Percentiles rank a stretch among this genome's conserved stretches.
These are phyloP conservation scores for Thraustochytrium striatum DNA, from an alignment of 352 stramenopile species.

Conservation along the genomic window DNA sequence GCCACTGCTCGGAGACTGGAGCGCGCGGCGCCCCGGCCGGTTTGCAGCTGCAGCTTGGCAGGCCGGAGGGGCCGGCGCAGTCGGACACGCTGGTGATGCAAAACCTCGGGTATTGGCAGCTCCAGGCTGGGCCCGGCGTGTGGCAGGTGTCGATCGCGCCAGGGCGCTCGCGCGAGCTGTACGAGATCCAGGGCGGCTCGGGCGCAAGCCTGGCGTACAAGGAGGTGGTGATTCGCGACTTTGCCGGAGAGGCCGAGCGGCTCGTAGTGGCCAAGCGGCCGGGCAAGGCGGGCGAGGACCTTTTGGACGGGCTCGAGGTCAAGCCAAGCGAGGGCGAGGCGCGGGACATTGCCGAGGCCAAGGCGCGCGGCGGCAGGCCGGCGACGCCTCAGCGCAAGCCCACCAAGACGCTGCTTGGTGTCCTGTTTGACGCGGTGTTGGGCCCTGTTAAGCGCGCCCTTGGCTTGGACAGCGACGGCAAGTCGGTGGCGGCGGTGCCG, in stretches of 20 bases:
- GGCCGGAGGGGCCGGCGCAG: not conserved
- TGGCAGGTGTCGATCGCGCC: conserved; percentile 82
- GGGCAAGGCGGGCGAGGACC: conserved; percentile 15
- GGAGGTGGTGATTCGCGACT: conserved; percentile 67
- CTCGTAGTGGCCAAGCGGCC: conserved; percentile 83
- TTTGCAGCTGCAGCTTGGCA: conserved; percentile 75
- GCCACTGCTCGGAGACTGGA: conserved; percentile 73
- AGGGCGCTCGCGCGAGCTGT: conserved; percentile 59
- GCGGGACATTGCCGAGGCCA: not conserved
- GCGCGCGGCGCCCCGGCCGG: conserved; percentile 68
- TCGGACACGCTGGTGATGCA: conserved; percentile 98
- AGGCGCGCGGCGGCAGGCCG: too few relatives aligned
- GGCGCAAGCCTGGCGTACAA: not conserved
- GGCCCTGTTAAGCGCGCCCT: not conserved
- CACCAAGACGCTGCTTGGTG: too few relatives aligned
- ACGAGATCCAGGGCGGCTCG: not conserved
- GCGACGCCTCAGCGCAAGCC: too few relatives aligned
- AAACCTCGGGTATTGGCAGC: conserved; percentile 98
- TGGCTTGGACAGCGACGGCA: not conserved
- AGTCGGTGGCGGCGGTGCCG: not conserved
- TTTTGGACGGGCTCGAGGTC: conserved; percentile 32
- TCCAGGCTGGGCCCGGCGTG: conserved; percentile 90
- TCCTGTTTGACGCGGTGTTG: too few relatives aligned
- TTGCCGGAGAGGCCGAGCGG: conserved; percentile 74
- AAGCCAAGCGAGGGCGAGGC: not conserved